These are phyloP conservation scores for Gloeostereum incarnatum DNA, from an alignment of 768 basidiomycete species.

Conservation along the genomic window DNA sequence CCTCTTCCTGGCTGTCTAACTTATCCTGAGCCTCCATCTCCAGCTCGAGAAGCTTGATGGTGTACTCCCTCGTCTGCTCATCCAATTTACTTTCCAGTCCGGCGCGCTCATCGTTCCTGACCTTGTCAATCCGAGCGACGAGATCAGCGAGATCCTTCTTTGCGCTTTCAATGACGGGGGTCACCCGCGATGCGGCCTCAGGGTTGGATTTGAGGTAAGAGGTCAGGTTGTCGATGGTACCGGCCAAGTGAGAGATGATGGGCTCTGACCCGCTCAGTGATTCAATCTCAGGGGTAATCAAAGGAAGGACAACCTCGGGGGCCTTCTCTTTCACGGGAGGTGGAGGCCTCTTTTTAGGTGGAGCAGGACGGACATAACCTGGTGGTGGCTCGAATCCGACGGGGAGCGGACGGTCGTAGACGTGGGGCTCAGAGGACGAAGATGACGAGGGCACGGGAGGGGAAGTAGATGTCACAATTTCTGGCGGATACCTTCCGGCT, in stretches of 20 bases:
- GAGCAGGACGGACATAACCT: constrained; percentile 62
- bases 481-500: constrained; percentile 15
- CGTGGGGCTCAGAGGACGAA: constrained; percentile 12
- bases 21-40: constrained; percentile 84
- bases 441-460: constrained; percentile 6
- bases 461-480: constrained; percentile 11
- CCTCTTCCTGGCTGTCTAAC: constrained; percentile 78
- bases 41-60: constrained; percentile 66
- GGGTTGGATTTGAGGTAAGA: constrained; percentile 74
- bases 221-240: constrained; percentile 88
- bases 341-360: constrained; percentile 33
- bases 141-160: constrained; percentile 75
- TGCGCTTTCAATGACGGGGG: constrained; percentile 70
- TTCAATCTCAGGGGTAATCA: constrained; percentile 73
- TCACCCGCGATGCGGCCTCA: constrained; percentile 53
- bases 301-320: too few relatives aligned
- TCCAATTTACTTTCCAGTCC: constrained; percentile 60
- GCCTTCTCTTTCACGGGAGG: too few relatives aligned
- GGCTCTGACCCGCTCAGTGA: constrained; percentile 74
- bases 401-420: constrained; percentile 74
- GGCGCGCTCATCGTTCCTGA: constrained; percentile 70
- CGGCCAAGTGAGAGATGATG: constrained; percentile 86
- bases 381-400: constrained; percentile 92
- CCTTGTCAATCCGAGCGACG: constrained; percentile 64
- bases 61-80: constrained; percentile 81